Evolutionary conservation across 805 yeast genomes (phyloP), one percentile per base, ranked within the genome.

Genomic region (Metschnikowia proteae): DNA sequence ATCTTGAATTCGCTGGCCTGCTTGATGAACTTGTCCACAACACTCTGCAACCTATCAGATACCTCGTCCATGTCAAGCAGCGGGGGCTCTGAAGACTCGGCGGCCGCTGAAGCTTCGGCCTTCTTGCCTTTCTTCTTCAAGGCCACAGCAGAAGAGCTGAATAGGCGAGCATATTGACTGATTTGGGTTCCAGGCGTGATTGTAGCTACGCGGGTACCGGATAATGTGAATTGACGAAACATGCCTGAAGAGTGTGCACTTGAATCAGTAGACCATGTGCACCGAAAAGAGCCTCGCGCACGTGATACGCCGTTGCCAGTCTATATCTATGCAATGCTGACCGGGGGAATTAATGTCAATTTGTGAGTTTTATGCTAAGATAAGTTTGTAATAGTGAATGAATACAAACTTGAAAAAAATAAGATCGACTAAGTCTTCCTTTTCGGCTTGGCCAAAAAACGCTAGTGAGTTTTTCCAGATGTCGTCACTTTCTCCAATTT

Each of bases 1-100:
- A 83, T 72, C 60, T 82, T 86, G 39, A 82, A 69, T 52, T 84
- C 89, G 42, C 77, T 77, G 30, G 85, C 68, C 49, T 75, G 76
- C 52, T 79, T 80, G 44, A 75, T 69, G 60, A 83, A 85, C 35
- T 67, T 62, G 0, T 77, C 81, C 6, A 85, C 54, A 0, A 84
- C 67, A 8, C 67, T 64, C 29, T 77, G 70, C 58, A 80, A 84
- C 43, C 71, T 68, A 2, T 52, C 37, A 32, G 73, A 75, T 13
- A 76, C 66, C 30, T 68, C 75, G 10, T 60, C 62, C 57, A 73
- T 55, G 60, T 71, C 53, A 31, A 57, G 38, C 36, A 38, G 39
- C 22, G 43, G 47, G 3, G 49, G 43, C 9, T 27, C 50, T 7
- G 47, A 13, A 4, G 38, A 28, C 3, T 52, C 56, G 28, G 45